A percentile compares a stretch with the other conserved stretches of the same genome.
phyloP scores from a whole-genome alignment of 768 basidiomycete genomes.

The Russula lepida region DNA sequence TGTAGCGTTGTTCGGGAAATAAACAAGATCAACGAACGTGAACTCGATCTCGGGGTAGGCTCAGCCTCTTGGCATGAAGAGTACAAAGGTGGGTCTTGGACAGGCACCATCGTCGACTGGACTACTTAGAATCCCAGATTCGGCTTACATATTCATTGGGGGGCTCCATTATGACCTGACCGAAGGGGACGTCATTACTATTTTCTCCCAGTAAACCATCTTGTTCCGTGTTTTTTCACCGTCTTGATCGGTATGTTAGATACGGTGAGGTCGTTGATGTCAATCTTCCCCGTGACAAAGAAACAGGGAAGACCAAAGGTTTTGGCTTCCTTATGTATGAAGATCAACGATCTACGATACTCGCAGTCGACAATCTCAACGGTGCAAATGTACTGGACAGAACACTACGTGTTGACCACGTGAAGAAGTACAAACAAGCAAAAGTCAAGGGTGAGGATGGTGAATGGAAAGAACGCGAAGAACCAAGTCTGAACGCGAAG shows the following conservation, averaged over 20 bases:
- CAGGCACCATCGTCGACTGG: background rate
- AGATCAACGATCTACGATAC: slow-evolving; percentile 90
- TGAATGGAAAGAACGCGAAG: slow-evolving; percentile 78
- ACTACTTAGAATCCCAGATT: slow-evolving; percentile 46
- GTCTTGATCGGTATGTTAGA: slow-evolving; percentile 34
- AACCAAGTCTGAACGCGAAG: slow-evolving; percentile 80
- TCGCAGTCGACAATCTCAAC: slow-evolving; percentile 98
- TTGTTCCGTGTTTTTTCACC: background rate
- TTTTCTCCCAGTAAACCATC: slow-evolving; percentile 86
- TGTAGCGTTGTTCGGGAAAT: slow-evolving; percentile 88
- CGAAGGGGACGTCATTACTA: slow-evolving; percentile 94
- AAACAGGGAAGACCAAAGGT: slow-evolving; percentile 82
- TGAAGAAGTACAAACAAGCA: slow-evolving; percentile 86
- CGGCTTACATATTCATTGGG: slow-evolving; percentile 91
- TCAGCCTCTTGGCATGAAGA: slow-evolving; percentile 92
- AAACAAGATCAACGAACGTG: slow-evolving; percentile 83
- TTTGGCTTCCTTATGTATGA: slow-evolving; percentile 99
- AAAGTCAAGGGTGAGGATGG: slow-evolving; percentile 72
- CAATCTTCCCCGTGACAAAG: slow-evolving; percentile 89
- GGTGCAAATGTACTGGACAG: slow-evolving; percentile 82
- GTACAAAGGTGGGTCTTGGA: slow-evolving; percentile 59
- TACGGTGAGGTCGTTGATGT: slow-evolving; percentile 96
- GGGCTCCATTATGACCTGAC: slow-evolving; percentile 84
- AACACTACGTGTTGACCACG: slow-evolving; percentile 87
- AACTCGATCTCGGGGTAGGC: slow-evolving; percentile 67